A percentile compares a stretch with the other conserved stretches of the same genome.
phyloP scores from a whole-genome alignment of 1,284 basidiomycete genomes.

The Apiotrichum sp. region DNA sequence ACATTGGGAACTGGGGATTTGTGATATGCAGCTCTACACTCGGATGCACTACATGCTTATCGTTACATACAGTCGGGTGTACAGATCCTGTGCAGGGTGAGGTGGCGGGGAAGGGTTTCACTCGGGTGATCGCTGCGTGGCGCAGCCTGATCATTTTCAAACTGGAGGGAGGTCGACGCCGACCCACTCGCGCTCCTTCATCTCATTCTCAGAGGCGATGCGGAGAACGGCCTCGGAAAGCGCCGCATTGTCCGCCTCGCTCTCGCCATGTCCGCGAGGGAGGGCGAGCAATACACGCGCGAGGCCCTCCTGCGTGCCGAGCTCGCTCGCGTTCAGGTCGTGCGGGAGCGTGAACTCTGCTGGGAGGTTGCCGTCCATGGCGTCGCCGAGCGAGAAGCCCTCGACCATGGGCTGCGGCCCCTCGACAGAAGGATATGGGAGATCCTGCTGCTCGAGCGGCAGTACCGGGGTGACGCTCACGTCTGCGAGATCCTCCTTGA shows the following conservation, averaged over 20 bases:
- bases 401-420: neutral
- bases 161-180: constrained; percentile 2
- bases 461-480: neutral
- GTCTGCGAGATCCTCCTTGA: neutral
- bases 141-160: neutral
- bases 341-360: neutral
- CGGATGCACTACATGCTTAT: neutral
- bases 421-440: neutral
- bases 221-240: constrained; percentile 13
- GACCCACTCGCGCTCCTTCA: constrained; percentile 12
- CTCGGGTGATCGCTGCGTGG: neutral
- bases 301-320: constrained; percentile 14
- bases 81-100: neutral
- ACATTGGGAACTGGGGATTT: too few relatives aligned
- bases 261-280: constrained; percentile 8
- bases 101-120: too few relatives aligned
- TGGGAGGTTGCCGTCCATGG: constrained; percentile 3
- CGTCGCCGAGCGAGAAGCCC: constrained; percentile 7
- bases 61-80: neutral
- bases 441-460: neutral
- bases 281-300: constrained; percentile 19
- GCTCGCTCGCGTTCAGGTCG: neutral
- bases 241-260: constrained; percentile 4
- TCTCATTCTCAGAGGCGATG: constrained; percentile 12
- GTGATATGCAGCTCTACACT: too few relatives aligned